Percentiles rank a stretch among this genome's conserved stretches.
Evolutionary conservation across 2,329 filamentous ascomycete genomes (phyloP).

Genomic region (Diaporthe sp.): DNA sequence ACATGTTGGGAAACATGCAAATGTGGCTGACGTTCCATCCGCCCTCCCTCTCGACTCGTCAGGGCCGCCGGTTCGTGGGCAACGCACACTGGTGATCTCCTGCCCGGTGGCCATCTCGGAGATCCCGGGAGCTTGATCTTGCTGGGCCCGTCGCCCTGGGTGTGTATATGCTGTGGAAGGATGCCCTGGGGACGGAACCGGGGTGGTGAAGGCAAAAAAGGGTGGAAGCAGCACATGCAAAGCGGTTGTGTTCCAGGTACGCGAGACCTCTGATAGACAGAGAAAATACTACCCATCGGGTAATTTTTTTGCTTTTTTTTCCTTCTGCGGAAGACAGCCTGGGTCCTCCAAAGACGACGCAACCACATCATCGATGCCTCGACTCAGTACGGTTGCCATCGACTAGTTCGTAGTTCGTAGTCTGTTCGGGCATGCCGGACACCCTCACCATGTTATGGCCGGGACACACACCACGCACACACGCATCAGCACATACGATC

Average conservation of each 20-base stretch:
- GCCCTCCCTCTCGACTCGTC: slow-evolving; percentile 19
- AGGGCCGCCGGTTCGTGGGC: slow-evolving; percentile 11
- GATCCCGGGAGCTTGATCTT: slow-evolving; percentile 7
- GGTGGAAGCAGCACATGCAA: background rate
- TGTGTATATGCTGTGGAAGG: background rate
- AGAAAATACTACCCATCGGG: background rate
- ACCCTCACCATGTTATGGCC: slow-evolving; percentile 2
- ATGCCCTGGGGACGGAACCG: background rate
- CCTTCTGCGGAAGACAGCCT: background rate
- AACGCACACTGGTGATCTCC: background rate
- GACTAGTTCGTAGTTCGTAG: slow-evolving; percentile 14
- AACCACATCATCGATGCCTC: slow-evolving; percentile 10
- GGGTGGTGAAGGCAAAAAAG: background rate
- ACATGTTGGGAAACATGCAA: background rate
- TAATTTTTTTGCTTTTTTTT: background rate
- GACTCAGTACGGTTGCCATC: slow-evolving; percentile 19
- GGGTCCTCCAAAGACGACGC: background rate
- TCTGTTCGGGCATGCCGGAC: slow-evolving; percentile 7
- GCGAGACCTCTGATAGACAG: background rate
- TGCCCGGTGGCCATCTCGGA: background rate
- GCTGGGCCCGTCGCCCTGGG: slow-evolving; percentile 9
- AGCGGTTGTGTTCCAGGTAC: background rate
- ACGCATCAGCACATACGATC: background rate
- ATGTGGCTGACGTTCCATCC: slow-evolving; percentile 22
- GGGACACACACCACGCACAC: background rate